Conservation (phyloP, 2,329 filamentous ascomycete species). For the Exophiala phaeomuriformis region DNA sequence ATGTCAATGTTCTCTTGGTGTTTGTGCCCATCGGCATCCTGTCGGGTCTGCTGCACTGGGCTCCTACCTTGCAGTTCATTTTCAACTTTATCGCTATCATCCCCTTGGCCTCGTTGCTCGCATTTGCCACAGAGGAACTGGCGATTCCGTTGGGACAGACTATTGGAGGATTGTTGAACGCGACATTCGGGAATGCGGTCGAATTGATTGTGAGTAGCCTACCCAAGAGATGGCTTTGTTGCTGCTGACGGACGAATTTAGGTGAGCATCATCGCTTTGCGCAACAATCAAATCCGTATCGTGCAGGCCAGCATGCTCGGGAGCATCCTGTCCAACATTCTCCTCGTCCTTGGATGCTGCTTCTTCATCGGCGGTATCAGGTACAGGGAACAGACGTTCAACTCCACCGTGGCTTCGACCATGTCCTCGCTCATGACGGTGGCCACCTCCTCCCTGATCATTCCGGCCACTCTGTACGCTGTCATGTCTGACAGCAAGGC, state of each 20-base stretch:
- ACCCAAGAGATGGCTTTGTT: slow-evolving; percentile 49
- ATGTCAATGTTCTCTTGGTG: slow-evolving; percentile 55
- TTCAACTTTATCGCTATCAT: slow-evolving; percentile 60
- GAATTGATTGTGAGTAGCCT: slow-evolving; percentile 62
- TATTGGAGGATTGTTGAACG: slow-evolving; percentile 56
- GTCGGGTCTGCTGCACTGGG: slow-evolving; percentile 53
- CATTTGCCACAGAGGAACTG: slow-evolving; percentile 59
- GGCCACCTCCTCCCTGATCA: slow-evolving; percentile 68
- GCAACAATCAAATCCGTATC: slow-evolving; percentile 79
- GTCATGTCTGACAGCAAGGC: slow-evolving; percentile 44
- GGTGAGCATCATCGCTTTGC: slow-evolving; percentile 88
- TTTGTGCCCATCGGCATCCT: slow-evolving; percentile 60
- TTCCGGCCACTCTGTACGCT: slow-evolving; percentile 67
- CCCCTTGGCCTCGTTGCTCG: slow-evolving; percentile 54
- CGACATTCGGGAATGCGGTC: slow-evolving; percentile 60
- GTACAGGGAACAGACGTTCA: slow-evolving; percentile 59
- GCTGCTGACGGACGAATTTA: slow-evolving; percentile 49
- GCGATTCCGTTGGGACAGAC: slow-evolving; percentile 55
- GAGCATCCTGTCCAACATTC: slow-evolving; percentile 87
- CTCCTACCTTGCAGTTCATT: slow-evolving; percentile 52
- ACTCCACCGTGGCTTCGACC: slow-evolving; percentile 44
- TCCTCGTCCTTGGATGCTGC: slow-evolving; percentile 77
- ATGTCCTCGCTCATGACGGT: slow-evolving; percentile 65
- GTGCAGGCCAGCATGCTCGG: slow-evolving; percentile 98
- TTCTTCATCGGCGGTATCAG: slow-evolving; percentile 67